phyloP scores from a whole-genome alignment of 2,329 filamentous ascomycete species.

The Aspergillus pseudoterreus region DNA sequence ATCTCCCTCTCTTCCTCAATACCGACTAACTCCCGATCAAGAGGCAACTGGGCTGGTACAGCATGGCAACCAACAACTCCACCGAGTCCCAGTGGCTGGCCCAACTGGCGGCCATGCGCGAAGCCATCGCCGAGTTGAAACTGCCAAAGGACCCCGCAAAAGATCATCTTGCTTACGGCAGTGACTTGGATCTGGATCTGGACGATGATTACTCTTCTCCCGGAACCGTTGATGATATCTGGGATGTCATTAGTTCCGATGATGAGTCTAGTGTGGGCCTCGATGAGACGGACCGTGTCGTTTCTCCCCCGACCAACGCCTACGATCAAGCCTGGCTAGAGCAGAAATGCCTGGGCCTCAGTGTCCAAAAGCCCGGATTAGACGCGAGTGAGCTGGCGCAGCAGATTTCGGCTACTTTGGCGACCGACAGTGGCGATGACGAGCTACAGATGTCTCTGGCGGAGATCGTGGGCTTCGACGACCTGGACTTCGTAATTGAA shows the following conservation, averaged over 20 bases:
- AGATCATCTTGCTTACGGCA: slow-evolving; percentile 45
- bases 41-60: too few relatives aligned
- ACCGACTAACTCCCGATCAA: too few relatives aligned
- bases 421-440: slow-evolving; percentile 68
- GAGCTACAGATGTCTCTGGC: slow-evolving; percentile 88
- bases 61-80: background rate
- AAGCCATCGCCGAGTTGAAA: slow-evolving; percentile 72
- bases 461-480: slow-evolving; percentile 87
- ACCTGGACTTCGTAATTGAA: slow-evolving; percentile 88
- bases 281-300: slow-evolving; percentile 49
- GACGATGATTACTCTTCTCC: slow-evolving; percentile 62
- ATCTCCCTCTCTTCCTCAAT: too few relatives aligned
- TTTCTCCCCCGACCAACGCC: slow-evolving; percentile 24
- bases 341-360: slow-evolving; percentile 64
- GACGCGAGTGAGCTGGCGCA: slow-evolving; percentile 67
- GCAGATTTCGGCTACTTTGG: slow-evolving; percentile 72
- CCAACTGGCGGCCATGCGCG: slow-evolving; percentile 81
- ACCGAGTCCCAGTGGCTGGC: slow-evolving; percentile 70
- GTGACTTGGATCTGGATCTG: slow-evolving; percentile 54
- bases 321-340: slow-evolving; percentile 69
- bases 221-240: slow-evolving; percentile 72
- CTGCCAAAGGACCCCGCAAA: slow-evolving; percentile 49
- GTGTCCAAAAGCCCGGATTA: slow-evolving; percentile 62
- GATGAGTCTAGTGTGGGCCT: slow-evolving; percentile 65
- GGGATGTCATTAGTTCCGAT: slow-evolving; percentile 82